phyloP scores from a whole-genome alignment of 208 protist genomes.

The Wallacemonas sp. region DNA sequence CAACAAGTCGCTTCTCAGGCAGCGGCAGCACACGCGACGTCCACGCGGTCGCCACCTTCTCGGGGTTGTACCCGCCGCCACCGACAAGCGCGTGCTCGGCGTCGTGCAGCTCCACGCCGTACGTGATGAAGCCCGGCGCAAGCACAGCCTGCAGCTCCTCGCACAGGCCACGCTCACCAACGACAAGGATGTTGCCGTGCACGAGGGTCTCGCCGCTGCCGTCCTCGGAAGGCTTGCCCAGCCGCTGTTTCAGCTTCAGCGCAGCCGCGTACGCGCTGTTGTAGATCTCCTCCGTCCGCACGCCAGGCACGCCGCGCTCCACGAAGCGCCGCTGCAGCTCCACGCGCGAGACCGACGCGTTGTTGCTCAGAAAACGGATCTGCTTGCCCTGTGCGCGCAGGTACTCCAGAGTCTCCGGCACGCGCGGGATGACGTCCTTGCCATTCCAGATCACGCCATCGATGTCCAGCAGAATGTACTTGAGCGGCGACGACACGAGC shows the following conservation, averaged over 20 bases:
- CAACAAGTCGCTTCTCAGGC: slow-evolving; percentile 33
- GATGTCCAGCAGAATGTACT: slow-evolving; percentile 71
- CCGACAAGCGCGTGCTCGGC: slow-evolving; percentile 16
- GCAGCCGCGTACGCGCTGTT: slow-evolving; percentile 72
- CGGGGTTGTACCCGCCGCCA: slow-evolving; percentile 32
- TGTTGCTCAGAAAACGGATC: slow-evolving; percentile 77
- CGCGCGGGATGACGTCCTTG: slow-evolving; percentile 27
- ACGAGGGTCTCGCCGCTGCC: slow-evolving; percentile 20
- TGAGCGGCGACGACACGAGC: slow-evolving; percentile 28
- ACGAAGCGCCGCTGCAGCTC: slow-evolving; percentile 27
- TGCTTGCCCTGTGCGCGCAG: slow-evolving; percentile 46
- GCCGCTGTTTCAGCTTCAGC: slow-evolving; percentile 33
- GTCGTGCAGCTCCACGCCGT: slow-evolving; percentile 67
- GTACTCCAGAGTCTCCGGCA: slow-evolving; percentile 54
- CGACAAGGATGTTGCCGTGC: slow-evolving; percentile 69
- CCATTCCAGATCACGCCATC: slow-evolving; percentile 75
- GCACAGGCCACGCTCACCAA: slow-evolving; percentile 68
- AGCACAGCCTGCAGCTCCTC: slow-evolving; percentile 59
- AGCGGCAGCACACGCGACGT: slow-evolving; percentile 28
- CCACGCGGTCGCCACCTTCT: slow-evolving; percentile 31
- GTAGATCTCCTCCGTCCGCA: slow-evolving; percentile 47
- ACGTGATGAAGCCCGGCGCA: slow-evolving; percentile 65
- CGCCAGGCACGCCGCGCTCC: slow-evolving; percentile 40
- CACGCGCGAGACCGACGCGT: slow-evolving; percentile 52
- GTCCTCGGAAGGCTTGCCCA: slow-evolving; percentile 12